Evolutionary conservation across 1,284 basidiomycete genomes (phyloP), one percentile per base, ranked within the genome.

Genomic region (Cryptococcus floricola): DNA sequence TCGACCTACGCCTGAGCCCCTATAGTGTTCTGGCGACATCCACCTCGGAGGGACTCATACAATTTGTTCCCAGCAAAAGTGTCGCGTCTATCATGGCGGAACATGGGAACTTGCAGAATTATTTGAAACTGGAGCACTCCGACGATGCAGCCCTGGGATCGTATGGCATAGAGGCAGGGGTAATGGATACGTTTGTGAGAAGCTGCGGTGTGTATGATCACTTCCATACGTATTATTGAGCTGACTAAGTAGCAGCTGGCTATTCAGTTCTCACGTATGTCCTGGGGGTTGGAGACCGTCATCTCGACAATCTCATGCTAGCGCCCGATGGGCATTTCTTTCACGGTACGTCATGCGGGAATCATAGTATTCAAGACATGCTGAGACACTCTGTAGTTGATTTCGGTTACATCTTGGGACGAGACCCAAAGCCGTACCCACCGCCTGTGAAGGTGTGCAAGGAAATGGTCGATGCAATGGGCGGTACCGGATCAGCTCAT

Each of bases 391-490:
- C 38, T 46, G 0, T 66, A 92, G 95, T 98, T 62, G 96, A 98
- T 76, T 99, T 98, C 71, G 95, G 96, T 3, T 99, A 98, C 77
- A 98, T 98, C 67, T 83, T 99, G 8, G 95, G 95, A 3, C 87
- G 94, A 7, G 96, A 98, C 71, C 96, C 96, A 0, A 98, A 99
- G 74, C 93, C 94, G 0, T 97, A 96, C 71, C 93, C 96, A 5
- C 96, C 96, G 1, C 90, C 93, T 1, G 93, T 98, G 66, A 99
- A 99, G 76, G 89, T 99, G 28, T 96, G 93, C 78, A 95, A 96
- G 67, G 96, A 98, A 73, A 99, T 98, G 96, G 92, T 98, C 1
- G 96, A 99, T 69, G 94, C 89, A 8, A 97, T 99, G 94, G 96
- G 96, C 16, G 95, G 96, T 39, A 84, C 89, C n/a, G 83, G 88